Conservation (phyloP, 345 rosid genomes). For the Eucalyptus curtisii region DNA sequence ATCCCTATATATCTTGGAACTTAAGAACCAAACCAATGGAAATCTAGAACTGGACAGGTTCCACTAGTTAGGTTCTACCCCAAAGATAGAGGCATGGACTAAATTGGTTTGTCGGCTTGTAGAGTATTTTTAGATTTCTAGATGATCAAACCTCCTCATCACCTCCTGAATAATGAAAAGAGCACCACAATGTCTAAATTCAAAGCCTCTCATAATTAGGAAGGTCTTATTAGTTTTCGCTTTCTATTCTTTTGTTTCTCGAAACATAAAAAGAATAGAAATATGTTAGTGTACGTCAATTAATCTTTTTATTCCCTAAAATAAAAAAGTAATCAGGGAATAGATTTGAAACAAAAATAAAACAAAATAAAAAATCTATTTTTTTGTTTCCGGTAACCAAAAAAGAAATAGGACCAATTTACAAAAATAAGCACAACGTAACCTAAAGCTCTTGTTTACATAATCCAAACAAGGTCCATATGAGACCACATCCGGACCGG, state of each 20-base stretch:
- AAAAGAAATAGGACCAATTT: too few species aligned
- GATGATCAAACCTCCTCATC: not conserved
- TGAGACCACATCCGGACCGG: rapidly evolving
- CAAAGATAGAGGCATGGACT: rapidly evolving
- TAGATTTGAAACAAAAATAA: too few species aligned
- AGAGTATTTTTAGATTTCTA: not conserved
- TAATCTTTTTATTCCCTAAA: too few species aligned
- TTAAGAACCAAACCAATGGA: too few species aligned
- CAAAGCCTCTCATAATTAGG: not conserved
- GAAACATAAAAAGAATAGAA: too few species aligned
- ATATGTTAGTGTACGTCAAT: rapidly evolving
- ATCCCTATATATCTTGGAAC: rapidly evolving
- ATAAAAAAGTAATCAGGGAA: too few species aligned
- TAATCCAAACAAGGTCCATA: too few species aligned
- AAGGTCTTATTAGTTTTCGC: not conserved
- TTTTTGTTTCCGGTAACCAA: too few species aligned
- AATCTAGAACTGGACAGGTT: rapidly evolving
- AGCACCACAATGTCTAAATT: not conserved
- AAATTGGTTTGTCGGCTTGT: not conserved
- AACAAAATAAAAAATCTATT: too few species aligned
- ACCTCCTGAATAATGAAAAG: not conserved
- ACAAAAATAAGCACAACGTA: rapidly evolving
- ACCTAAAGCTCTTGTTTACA: rapidly evolving
- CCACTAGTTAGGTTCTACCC: rapidly evolving
- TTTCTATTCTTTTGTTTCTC: not conserved